These are phyloP conservation scores for Ceriops tagal DNA, from an alignment of 345 rosid species.

Conservation along the genomic window DNA sequence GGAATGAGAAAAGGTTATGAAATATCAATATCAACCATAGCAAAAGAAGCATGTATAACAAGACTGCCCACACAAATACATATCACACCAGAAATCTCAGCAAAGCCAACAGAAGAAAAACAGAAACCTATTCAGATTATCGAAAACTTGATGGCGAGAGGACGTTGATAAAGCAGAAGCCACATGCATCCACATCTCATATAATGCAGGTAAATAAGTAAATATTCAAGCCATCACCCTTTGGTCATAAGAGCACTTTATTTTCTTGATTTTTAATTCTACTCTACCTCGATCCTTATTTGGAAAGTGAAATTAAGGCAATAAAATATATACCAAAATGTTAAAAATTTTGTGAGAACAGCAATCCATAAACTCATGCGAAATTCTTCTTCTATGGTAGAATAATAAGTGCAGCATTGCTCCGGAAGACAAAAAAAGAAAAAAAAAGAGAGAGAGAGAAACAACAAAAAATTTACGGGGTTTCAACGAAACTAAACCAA, in stretches of 20 bases:
- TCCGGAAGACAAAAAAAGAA: background rate
- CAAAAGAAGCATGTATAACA: constrained; percentile 4
- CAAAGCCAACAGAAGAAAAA: background rate
- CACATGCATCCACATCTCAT: constrained; percentile 7
- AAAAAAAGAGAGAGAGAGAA: background rate
- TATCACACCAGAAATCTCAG: constrained; percentile 15
- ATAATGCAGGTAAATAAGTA: constrained; percentile 1
- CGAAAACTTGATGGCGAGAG: background rate
- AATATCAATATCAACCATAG: constrained; percentile 16
- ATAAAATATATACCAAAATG: background rate
- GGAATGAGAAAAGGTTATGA: constrained; percentile 30
- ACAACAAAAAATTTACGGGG: background rate
- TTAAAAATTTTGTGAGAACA: no score
- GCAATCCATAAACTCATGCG: no score
- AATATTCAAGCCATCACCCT: background rate
- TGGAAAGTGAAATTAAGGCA: constrained; percentile 1
- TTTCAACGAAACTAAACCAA: background rate
- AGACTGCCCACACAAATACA: constrained; percentile 3
- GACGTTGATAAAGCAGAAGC: background rate
- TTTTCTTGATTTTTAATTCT: background rate
- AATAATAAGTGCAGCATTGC: background rate
- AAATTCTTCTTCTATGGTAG: no score
- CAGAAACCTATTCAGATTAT: background rate
- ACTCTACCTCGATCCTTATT: constrained; percentile 2
- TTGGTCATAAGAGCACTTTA: constrained; percentile 1